Base-by-base conservation (phyloP, 805 yeast species). In the Cyberlindnera mycetangii region DNA sequence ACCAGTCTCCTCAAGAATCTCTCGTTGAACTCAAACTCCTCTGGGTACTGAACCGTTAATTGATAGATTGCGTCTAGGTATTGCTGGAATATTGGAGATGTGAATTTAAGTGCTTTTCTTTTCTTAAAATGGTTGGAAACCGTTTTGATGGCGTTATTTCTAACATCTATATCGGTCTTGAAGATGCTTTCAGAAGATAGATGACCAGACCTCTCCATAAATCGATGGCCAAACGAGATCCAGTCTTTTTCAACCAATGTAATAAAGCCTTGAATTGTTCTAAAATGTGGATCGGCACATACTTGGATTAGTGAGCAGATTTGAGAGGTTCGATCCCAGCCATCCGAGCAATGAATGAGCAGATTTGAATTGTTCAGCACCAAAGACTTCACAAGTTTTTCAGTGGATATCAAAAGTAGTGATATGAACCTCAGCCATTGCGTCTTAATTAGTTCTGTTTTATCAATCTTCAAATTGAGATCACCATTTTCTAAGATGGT, bases 321-420 rank as follows among this genome's bases (percentile, higher is more conserved):
- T 60, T 93, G 98, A 0, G 97, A 80, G 0, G 99, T 93, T 46
- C 99, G 71, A 61, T 93, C 99, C 99, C 99, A 93, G 1, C 99
- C 99, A 68, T 93, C 99, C 1, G 97, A 89, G 62, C 99, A 93
- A 67, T 93, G 99, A 7, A 93, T 76, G 9, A 93, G 61, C 4
- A 92, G 74, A 61, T 92, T 95, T 16, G 93, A 85, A 50, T 82
- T 79, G 62, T 89, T 88, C 54, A 83, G 78, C 42, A 87, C 86
- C 18, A 93, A 75, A n/a, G 92, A 85, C 58, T 88, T 84, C 20
- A 85, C 79, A 37, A 93, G 76, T 28, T 85, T 74, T 44, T 86
- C 90, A 0, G 89, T 84, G 0, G 95, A 83, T 38, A 81, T 81
- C 39, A 93, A 63, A 28, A 92, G 71, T 17, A 84, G 72, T 10